Percentiles rank a stretch among this genome's conserved stretches.
Evolutionary conservation across 208 protist species (phyloP).

Genomic region (Angomonas ambiguus): DNA sequence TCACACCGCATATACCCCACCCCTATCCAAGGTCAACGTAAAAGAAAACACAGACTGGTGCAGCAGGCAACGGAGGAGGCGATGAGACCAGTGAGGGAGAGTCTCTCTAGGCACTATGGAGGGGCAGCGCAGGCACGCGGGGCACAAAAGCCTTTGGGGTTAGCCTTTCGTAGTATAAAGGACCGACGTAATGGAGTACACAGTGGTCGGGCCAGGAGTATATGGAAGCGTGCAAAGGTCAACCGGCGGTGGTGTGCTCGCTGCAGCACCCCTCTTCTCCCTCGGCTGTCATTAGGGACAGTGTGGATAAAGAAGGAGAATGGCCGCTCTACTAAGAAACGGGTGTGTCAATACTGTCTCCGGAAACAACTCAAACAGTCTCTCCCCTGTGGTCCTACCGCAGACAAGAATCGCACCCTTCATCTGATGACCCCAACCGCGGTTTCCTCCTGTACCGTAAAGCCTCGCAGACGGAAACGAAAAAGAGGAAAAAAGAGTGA

Average conservation of each 20-base stretch:
- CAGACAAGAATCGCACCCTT: background rate
- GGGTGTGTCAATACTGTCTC: slow-evolving; percentile 4
- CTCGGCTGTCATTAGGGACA: background rate
- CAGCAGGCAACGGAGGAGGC: no score
- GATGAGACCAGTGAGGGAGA: slow-evolving; percentile 25
- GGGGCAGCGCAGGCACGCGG: slow-evolving; percentile 53
- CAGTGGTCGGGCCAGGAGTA: slow-evolving; percentile 29
- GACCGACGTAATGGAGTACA: slow-evolving; percentile 9
- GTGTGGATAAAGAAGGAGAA: background rate
- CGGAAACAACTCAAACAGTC: background rate
- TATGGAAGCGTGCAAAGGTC: slow-evolving; percentile 33
- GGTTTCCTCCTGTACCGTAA: background rate
- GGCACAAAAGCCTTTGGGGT: slow-evolving; percentile 47
- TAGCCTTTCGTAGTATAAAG: slow-evolving; percentile 27
- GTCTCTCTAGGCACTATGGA: slow-evolving; percentile 79
- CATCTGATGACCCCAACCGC: background rate
- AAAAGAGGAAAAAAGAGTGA: background rate
- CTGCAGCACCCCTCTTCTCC: slow-evolving; percentile 35
- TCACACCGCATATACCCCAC: slow-evolving; percentile 18
- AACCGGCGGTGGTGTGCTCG: slow-evolving; percentile 51
- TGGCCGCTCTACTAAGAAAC: background rate
- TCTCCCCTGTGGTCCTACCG: background rate
- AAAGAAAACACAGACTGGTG: background rate
- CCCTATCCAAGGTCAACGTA: background rate
- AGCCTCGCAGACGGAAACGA: slow-evolving; percentile 7